These are phyloP conservation scores for Aspergillus indologenus DNA, from an alignment of 495 filamentous ascomycete species.

Conservation along the genomic window DNA sequence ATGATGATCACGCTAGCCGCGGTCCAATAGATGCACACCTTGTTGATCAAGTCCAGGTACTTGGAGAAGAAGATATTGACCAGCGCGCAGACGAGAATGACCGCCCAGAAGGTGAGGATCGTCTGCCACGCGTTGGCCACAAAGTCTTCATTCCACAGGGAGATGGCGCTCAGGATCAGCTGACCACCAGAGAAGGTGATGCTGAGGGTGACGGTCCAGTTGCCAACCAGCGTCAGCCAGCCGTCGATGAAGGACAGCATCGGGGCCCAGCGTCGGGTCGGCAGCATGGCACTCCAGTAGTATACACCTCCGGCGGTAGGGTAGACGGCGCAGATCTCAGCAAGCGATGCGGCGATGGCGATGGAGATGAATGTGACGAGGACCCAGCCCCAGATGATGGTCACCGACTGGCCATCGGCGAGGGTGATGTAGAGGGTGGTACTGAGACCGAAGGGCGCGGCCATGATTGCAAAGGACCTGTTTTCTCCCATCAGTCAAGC, in stretches of 20 bases:
- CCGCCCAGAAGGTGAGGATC: conserved; percentile 62
- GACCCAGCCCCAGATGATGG: conserved; percentile 68
- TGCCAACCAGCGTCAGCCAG: conserved; percentile 72
- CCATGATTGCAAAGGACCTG: conserved; percentile 55
- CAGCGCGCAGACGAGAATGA: conserved; percentile 54
- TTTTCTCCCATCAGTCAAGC: background rate
- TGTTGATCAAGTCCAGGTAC: conserved; percentile 63
- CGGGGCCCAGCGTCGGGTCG: conserved; percentile 54
- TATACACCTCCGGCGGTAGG: conserved; percentile 69
- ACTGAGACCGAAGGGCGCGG: conserved; percentile 63
- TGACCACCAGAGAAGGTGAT: conserved; percentile 54
- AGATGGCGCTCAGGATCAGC: conserved; percentile 59
- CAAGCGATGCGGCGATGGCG: conserved; percentile 67
- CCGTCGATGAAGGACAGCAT: conserved; percentile 68
- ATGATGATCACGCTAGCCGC: conserved; percentile 58
- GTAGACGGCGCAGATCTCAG: conserved; percentile 74
- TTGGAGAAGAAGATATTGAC: conserved; percentile 57
- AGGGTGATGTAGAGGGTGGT: conserved; percentile 70
- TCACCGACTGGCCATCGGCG: conserved; percentile 60
- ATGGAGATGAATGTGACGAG: conserved; percentile 68
- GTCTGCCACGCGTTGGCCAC: conserved; percentile 62
- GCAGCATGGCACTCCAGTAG: conserved; percentile 70
- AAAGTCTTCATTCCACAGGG: conserved; percentile 59
- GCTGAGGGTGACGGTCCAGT: conserved; percentile 56
- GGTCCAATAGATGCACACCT: conserved; percentile 67